phyloP scores from a whole-genome alignment of 164 flowering plant species.

The Stephania cephalantha region DNA sequence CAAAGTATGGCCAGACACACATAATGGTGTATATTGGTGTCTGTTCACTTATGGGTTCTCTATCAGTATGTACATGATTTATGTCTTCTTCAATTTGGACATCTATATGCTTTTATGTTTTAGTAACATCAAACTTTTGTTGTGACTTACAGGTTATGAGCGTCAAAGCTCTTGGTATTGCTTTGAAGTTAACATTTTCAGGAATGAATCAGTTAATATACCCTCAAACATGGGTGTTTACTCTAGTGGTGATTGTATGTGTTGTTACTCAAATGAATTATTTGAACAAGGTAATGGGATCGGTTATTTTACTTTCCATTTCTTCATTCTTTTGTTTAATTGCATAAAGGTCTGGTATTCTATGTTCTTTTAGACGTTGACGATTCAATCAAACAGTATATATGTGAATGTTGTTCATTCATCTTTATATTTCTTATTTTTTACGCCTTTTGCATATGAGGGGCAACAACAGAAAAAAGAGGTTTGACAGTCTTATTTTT shows the following conservation, averaged over 20 bases:
- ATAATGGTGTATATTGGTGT: constrained; percentile 73
- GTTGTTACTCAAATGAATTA: constrained; percentile 62
- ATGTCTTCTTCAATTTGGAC: neutral
- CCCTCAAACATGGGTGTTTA: constrained; percentile 59
- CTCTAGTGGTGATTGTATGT: constrained; percentile 42
- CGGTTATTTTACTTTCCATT: neutral
- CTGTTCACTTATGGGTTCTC: constrained; percentile 77
- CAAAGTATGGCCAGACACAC: constrained; percentile 77
- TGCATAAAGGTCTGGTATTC: neutral
- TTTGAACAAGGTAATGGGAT: constrained; percentile 50
- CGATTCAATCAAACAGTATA: too few relatives aligned
- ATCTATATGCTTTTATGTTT: neutral
- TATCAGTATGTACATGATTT: constrained; percentile 44
- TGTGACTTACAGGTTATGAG: constrained; percentile 53
- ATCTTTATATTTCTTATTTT: too few relatives aligned
- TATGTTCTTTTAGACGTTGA: neutral
- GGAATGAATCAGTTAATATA: constrained; percentile 61
- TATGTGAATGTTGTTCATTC: too few relatives aligned
- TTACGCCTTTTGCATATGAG: too few relatives aligned
- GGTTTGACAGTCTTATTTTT: too few relatives aligned
- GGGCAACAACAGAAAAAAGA: too few relatives aligned
- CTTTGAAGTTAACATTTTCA: constrained; percentile 55
- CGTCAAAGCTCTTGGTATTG: constrained; percentile 66
- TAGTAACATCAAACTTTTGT: neutral
- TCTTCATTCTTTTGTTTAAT: neutral